Evolutionary conservation across 495 filamentous ascomycete genomes (phyloP).

Genomic region (Cladorrhinum samala): DNA sequence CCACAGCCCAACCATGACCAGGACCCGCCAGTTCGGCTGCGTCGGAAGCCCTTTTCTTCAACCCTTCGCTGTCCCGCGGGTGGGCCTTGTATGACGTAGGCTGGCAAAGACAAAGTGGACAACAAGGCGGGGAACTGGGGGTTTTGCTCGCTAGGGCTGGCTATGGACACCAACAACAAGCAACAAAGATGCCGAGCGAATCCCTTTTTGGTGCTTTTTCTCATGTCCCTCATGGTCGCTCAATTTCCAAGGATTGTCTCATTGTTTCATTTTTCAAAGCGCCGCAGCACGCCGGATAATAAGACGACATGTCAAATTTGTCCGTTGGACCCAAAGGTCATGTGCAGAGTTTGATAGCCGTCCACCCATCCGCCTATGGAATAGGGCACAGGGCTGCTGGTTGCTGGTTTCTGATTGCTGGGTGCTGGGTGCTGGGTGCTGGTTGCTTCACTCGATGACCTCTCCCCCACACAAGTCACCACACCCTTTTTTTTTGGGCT

Average conservation of each 20-base stretch:
- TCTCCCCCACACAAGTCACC: too few species aligned
- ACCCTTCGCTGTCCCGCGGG: neutral
- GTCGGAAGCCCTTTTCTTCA: conserved; percentile 10
- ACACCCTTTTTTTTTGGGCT: too few species aligned
- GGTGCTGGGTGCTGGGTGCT: too few species aligned
- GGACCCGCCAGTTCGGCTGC: conserved; percentile 14
- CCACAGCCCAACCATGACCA: conserved; percentile 4
- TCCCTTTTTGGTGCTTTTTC: too few species aligned
- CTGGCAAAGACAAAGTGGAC: neutral
- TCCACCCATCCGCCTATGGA: neutral
- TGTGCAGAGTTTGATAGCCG: conserved; percentile 3
- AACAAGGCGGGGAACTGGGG: neutral
- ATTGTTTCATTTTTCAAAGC: neutral
- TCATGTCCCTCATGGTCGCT: too few species aligned
- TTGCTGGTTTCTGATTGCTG: too few species aligned
- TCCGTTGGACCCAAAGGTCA: conserved; percentile 3
- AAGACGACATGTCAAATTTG: conserved; percentile 4
- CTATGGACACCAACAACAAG: too few species aligned
- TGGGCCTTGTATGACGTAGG: neutral
- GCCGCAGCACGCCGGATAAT: neutral
- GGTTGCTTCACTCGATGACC: too few species aligned
- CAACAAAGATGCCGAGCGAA: too few species aligned
- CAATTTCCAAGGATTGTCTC: too few species aligned
- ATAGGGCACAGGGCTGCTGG: neutral
- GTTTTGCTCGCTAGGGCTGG: too few species aligned